Evolutionary conservation across 768 basidiomycete genomes (phyloP), one percentile per base, ranked within the genome.

Genomic region (Rhodotorula taiwanensis): DNA sequence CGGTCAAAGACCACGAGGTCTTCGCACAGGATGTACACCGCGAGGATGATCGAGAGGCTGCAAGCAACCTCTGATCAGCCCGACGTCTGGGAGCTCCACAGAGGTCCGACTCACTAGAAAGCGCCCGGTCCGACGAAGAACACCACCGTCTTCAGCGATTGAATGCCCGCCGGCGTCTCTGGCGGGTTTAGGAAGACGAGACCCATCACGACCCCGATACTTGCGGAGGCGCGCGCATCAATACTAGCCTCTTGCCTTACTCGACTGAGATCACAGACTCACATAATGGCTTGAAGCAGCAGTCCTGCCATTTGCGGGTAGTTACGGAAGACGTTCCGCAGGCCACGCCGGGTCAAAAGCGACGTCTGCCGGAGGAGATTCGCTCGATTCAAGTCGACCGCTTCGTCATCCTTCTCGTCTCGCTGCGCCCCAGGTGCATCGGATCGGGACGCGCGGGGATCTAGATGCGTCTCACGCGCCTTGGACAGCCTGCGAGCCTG

Each of bases 1-100:
- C 80, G 75, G 65, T 81, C 80, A 52, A 80, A 81, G 53, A 80
- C 76, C 55, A 78, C 72, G 41, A 79, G 74, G 41, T 74, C 72
- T 44, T 73, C 72, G 66, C 76, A 78, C 70, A 74, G 74, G 39
- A 72, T 74, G 69, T 74, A 78, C 61, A 79, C 74, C 73, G 67
- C 70, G 58, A 76, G 45, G 34, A 51, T 21, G 50, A 49, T 53
- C 13, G 44, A 45, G 16, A 52, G 52, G 44, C n/a, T 23, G 21
- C 8, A 23, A 25, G 45, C 11, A 27, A 25, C 25, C n/a, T 27
- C 7, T 25, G 45, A 8, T 10, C 45, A 25, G 45, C n/a, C 21
- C 5, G 45, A 47, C n/a, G 20, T 44, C 20, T 20, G 11, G 25
- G n/a, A 44, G 11, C 10, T 25, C 11, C 11, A 52, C 23, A 51